Base-by-base conservation (phyloP, 2,329 filamentous ascomycete genomes). In the Ophiobolus disseminans region DNA sequence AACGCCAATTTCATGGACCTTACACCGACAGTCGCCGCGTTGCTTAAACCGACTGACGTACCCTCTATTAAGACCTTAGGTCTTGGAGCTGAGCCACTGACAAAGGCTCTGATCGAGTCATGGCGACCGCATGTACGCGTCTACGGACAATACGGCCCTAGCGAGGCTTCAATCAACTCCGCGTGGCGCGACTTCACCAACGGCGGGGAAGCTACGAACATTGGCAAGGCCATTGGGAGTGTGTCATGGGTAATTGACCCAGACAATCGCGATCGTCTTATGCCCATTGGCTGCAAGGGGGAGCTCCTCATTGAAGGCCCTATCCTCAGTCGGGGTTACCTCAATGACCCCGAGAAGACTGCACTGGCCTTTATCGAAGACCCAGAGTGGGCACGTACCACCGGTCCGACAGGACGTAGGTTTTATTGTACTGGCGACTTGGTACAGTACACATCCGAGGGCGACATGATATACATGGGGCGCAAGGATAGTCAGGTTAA, bases 11-110 rank as follows among this genome's bases (percentile, higher is more conserved):
- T 62, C n/a, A 61, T 62, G 3, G 78, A 82, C 57, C 76, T 85
- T 55, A 87, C 86, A 0, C 82, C 84, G 2, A 77, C 83, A 0
- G 76, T 88, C n/a, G 82, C 83, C 1, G 72, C 75, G 16, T 73
- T 77, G 1, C 48, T 82, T 1, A 68, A 74, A 7, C 78, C 77
- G 0, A 65, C 72, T 26, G 72, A 69, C 10, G 73, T 82, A 1
- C 76, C 78, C 1, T 73, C 68, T 0, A 57, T 82, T 26, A 76
- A 72, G 42, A 72, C 70, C 0, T 59, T 82, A 35, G 65, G 73
- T 2, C 68, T 76, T 8, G 76, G 76, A 9, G 78, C 78, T 16
- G 78, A 81, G 48, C 75, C 76, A 28, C 45, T 71, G 5, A 70
- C 68, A 3, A 65, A 67, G 30, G 62, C 62, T 5, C 50, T 68